A percentile compares a stretch with the other conserved stretches of the same genome.
Conservation (phyloP, 2,329 filamentous ascomycete species). For the Ophiostoma sp. region DNA sequence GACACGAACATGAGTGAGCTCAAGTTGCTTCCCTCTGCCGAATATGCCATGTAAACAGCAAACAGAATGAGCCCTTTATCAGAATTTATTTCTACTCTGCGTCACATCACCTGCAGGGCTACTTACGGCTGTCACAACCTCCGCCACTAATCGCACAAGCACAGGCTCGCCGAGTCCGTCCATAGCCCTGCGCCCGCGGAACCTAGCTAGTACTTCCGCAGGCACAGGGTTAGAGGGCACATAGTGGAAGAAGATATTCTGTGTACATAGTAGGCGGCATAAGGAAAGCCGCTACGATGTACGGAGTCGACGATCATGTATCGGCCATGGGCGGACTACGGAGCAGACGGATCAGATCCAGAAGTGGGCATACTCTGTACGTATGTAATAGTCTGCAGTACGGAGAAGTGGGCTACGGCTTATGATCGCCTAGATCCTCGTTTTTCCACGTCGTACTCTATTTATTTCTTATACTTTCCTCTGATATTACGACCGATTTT, state of each 20-base stretch:
- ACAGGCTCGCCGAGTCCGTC: neutral
- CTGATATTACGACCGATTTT: neutral
- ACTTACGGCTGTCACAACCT: neutral
- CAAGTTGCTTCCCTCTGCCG: neutral
- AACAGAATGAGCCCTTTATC: too few relatives aligned
- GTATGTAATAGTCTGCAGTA: too few relatives aligned
- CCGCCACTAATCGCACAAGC: neutral
- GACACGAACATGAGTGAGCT: too few relatives aligned
- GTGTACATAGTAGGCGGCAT: too few relatives aligned
- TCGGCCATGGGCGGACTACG: neutral
- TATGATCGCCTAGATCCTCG: conserved; percentile 1
- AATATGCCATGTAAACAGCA: too few relatives aligned
- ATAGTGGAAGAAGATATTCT: neutral
- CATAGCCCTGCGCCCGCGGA: conserved; percentile 9
- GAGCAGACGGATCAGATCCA: neutral
- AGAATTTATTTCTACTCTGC: too few relatives aligned
- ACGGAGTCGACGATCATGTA: neutral
- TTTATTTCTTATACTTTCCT: conserved; percentile 2
- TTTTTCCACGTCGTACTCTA: conserved; percentile 2
- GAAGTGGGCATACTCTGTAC: neutral
- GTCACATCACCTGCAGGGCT: too few relatives aligned
- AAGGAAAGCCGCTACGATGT: neutral
- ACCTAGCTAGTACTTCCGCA: conserved; percentile 4
- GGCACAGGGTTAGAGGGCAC: neutral
- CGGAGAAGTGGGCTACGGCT: neutral